phyloP scores from a whole-genome alignment of 2,329 filamentous ascomycete species.

The Cytospora chrysosperma region DNA sequence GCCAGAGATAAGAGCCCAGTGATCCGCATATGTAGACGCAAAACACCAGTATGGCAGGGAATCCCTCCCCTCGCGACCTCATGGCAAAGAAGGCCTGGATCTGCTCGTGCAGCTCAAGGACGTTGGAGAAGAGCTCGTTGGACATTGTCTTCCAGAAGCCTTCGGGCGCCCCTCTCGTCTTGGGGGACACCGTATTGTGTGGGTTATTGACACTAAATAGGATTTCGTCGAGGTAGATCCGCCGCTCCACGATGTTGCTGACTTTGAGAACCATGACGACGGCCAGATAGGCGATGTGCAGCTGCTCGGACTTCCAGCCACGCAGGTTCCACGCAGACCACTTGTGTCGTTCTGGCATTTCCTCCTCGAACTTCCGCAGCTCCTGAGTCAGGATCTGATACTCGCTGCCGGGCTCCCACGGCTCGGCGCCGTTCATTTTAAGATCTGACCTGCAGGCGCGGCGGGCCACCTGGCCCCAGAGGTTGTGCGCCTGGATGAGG shows the following conservation, averaged over 20 bases:
- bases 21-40: conserved; percentile 42
- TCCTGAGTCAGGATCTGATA: conserved; percentile 27
- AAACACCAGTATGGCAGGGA: conserved; percentile 39
- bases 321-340: conserved; percentile 40
- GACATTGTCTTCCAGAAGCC: conserved; percentile 33
- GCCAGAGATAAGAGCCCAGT: conserved; percentile 34
- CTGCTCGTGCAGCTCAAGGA: conserved; percentile 37
- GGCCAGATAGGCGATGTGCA: conserved; percentile 38
- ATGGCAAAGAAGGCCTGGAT: conserved; percentile 35
- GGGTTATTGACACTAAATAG: conserved; percentile 24
- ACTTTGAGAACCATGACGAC: conserved; percentile 37
- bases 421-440: conserved; percentile 11
- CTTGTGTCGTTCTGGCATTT: conserved; percentile 33
- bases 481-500: conserved; percentile 37
- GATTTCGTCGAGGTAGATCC: conserved; percentile 36
- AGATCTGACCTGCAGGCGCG: conserved; percentile 28
- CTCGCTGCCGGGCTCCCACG: conserved; percentile 31
- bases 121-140: conserved; percentile 37
- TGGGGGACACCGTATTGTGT: conserved; percentile 17
- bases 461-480: conserved; percentile 38
- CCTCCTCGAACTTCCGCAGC: conserved; percentile 32
- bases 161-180: conserved; percentile 26
- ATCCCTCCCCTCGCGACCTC: conserved; percentile 32
- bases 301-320: conserved; percentile 35
- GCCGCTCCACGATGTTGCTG: conserved; percentile 37